phyloP scores from a whole-genome alignment of 257 asterid genomes.

The Ocimum tenuiflorum region DNA sequence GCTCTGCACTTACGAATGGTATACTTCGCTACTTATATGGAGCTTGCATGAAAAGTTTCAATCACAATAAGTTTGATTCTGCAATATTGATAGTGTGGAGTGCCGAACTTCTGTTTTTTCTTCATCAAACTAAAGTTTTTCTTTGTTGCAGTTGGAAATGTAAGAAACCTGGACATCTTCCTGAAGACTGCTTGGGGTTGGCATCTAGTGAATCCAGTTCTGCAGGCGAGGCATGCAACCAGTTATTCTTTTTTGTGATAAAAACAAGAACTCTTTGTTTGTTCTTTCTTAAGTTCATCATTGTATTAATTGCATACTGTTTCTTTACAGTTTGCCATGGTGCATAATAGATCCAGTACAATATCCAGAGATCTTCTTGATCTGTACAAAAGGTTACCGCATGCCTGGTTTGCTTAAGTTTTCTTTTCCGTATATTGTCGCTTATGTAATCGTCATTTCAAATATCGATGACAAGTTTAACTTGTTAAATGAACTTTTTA shows the following conservation, averaged over 20 bases:
- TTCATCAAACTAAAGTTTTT: too few relatives aligned
- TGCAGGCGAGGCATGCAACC: slow-evolving; percentile 26
- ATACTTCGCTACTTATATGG: slow-evolving; percentile 9
- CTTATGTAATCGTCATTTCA: background rate
- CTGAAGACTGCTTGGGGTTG: slow-evolving; percentile 72
- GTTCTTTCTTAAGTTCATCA: background rate
- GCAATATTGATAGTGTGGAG: background rate
- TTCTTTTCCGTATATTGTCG: slow-evolving; percentile 9
- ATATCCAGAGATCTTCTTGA: slow-evolving; percentile 59
- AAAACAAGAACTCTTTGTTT: background rate
- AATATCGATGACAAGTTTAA: background rate
- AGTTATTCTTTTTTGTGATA: slow-evolving; percentile 22
- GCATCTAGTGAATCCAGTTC: slow-evolving; percentile 28
- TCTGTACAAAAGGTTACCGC: slow-evolving; percentile 69
- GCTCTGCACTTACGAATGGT: slow-evolving; percentile 80
- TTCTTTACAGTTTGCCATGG: slow-evolving; percentile 35
- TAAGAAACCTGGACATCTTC: slow-evolving; percentile 80
- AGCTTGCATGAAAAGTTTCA: background rate
- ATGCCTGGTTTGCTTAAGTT: slow-evolving; percentile 6
- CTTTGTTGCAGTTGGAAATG: slow-evolving; percentile 90
- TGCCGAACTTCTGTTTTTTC: background rate
- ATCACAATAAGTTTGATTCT: background rate
- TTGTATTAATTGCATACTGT: background rate
- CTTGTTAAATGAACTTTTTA: background rate
- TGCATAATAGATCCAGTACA: slow-evolving; percentile 29